A percentile compares a stretch with the other conserved stretches of the same genome.
Conservation (phyloP, 345 rosid species). For the Arabis hirsuta region DNA sequence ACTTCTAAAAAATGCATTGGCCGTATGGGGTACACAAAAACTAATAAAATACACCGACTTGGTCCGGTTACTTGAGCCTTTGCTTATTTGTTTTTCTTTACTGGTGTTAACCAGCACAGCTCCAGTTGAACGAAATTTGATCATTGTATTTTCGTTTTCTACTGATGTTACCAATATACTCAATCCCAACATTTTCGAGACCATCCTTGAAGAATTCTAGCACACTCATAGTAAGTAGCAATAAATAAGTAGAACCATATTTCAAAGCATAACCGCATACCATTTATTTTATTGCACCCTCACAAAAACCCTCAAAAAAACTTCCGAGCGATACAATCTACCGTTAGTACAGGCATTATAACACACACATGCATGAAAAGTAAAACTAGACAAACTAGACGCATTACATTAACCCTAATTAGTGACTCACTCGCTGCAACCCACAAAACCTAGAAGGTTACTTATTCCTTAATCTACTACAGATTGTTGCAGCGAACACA, state of each 20-base stretch:
- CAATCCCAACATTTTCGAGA: no score
- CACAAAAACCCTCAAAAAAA: conserved; percentile 16
- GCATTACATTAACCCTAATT: neutral
- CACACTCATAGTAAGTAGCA: neutral
- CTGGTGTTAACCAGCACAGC: no score
- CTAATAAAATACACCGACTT: no score
- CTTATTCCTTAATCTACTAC: conserved; percentile 29
- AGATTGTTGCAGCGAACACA: conserved; percentile 26
- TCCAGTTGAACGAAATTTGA: no score
- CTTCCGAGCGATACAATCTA: conserved; percentile 12
- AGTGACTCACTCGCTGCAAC: conserved; percentile 5
- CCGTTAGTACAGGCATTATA: conserved; percentile 29
- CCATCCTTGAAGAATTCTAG: no score
- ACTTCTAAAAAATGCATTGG: no score
- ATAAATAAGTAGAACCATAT: neutral
- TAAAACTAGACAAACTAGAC: neutral
- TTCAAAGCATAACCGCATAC: conserved; percentile 11
- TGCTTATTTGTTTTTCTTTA: no score
- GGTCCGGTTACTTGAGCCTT: no score
- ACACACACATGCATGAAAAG: neutral
- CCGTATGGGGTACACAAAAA: no score
- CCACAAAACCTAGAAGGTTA: conserved; percentile 21
- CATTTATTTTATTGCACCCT: conserved; percentile 35
- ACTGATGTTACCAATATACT: neutral
- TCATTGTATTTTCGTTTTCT: neutral